Percentiles rank a stretch among this genome's conserved stretches.
Evolutionary conservation across 768 basidiomycete species (phyloP).

Genomic region (Amanita muscaria): DNA sequence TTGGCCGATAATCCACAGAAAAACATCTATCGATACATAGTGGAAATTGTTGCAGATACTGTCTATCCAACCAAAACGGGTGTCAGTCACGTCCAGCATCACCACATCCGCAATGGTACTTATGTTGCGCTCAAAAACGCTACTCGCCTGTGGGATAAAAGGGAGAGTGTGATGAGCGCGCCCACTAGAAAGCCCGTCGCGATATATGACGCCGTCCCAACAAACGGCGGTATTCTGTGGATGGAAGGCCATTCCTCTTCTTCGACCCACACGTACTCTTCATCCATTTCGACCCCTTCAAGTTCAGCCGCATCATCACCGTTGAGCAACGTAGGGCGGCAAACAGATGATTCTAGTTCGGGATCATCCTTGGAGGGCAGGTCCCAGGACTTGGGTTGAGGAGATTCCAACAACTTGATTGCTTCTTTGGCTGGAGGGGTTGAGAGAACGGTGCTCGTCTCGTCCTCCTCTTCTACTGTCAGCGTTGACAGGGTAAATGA

Average conservation of each 20-base stretch:
- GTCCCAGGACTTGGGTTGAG: not conserved
- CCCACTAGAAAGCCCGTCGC: conserved; percentile 49
- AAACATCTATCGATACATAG: not conserved
- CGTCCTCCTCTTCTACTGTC: not conserved
- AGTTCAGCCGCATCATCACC: conserved; percentile 1
- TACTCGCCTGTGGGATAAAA: conserved; percentile 6
- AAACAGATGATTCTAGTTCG: not conserved
- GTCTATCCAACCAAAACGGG: too few relatives aligned
- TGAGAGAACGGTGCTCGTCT: not conserved
- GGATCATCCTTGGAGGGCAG: not conserved
- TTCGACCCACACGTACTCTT: conserved; percentile 4
- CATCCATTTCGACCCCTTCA: not conserved
- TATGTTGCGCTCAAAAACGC: not conserved
- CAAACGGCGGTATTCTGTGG: conserved; percentile 16
- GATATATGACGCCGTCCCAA: conserved; percentile 34
- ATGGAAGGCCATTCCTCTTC: conserved; percentile 1
- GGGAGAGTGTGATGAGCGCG: conserved; percentile 44
- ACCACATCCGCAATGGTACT: too few relatives aligned
- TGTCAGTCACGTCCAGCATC: too few relatives aligned
- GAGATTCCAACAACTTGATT: not conserved
- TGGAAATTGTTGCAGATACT: too few relatives aligned
- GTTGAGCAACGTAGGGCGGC: not conserved
- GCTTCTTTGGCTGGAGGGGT: not conserved
- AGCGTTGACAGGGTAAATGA: not conserved
- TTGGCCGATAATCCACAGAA: not conserved